Evolutionary conservation across 2,329 filamentous ascomycete genomes (phyloP).

Genomic region (Fusarium oxysporum): DNA sequence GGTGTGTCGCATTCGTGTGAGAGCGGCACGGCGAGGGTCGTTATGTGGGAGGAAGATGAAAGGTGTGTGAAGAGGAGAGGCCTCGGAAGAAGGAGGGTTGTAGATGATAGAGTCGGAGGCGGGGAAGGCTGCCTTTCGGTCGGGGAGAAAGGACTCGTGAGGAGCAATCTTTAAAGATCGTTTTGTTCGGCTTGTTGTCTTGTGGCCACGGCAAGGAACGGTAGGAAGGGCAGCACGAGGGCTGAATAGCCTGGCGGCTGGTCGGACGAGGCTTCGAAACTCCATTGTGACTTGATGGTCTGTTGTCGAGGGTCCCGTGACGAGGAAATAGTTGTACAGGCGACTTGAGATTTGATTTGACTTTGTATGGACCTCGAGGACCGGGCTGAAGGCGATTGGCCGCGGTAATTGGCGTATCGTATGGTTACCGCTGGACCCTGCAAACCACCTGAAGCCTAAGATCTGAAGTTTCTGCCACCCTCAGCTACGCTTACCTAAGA

Average conservation of each 20-base stretch:
- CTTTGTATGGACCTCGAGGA: constrained; percentile 26
- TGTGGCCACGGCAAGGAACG: constrained; percentile 56
- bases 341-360: not conserved
- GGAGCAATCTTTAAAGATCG: constrained; percentile 69
- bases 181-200: constrained; percentile 66
- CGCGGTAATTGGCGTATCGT: constrained; percentile 41
- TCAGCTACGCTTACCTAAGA: constrained; percentile 32
- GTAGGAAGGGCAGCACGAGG: constrained; percentile 44
- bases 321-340: not conserved
- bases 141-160: constrained; percentile 68
- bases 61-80: constrained; percentile 73
- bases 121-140: constrained; percentile 47
- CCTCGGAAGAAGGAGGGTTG: constrained; percentile 66
- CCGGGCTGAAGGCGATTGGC: constrained; percentile 40
- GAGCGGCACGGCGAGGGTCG: constrained; percentile 65
- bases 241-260: constrained; percentile 50
- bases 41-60: constrained; percentile 71
- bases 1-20: constrained; percentile 58
- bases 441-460: constrained; percentile 29
- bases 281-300: constrained; percentile 48
- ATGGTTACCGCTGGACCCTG: constrained; percentile 31
- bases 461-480: constrained; percentile 45
- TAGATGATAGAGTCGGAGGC: constrained; percentile 61
- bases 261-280: constrained; percentile 51
- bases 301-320: constrained; percentile 8